Base-by-base conservation (phyloP, 73 alveolate genomes). In the Paraurostyla sp. region DNA sequence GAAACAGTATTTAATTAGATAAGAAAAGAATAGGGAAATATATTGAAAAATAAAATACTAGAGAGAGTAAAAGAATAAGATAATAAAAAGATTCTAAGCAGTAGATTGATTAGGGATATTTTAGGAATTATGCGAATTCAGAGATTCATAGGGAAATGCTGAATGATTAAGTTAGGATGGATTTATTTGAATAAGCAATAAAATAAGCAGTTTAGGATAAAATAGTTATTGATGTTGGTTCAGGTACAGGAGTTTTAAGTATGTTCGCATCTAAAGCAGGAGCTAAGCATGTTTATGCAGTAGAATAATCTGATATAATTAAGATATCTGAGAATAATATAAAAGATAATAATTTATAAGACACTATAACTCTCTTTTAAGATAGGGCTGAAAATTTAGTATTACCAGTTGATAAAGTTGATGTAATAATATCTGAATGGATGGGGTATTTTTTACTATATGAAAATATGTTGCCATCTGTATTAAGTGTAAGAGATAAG, bases 211-310 rank as follows among this genome's bases (percentile, higher is more conserved):
- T 97, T 87, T 83, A 75, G 30, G 97, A 94, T 59, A 97, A 97
- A 93, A 95, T 85, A 13, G 98, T 97, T 59, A 93, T 97, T 71
- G 99, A 94, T 36, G 92, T 97, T 27, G 97, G 98, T 43, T 80
- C 95, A 59, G 99, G 99, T n/a, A 94, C 98, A 1, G 99, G 99
- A 54, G 83, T 97, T 25, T 94, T 94, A 83, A 71, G 94, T 80
- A 75, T 97, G 60, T 96, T 97, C 83, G 97, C 97, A 29, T 98
- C 98, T 6, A 92, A 92, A 89, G 98, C 98, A 1, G 99, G 99
- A 20, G 99, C 99, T 2, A 86, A 73, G 80, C 94, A 94, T 62
- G 98, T 96, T 43, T 86, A 91, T 50, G 96, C 98, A 35, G 51
- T 97, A 35, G 99, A 97, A 63, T 87, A 88, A 71, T 97, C 99